These are phyloP conservation scores for Blastobotrys malaysiensis DNA, from an alignment of 1,139 yeast genomes.

Conservation along the genomic window DNA sequence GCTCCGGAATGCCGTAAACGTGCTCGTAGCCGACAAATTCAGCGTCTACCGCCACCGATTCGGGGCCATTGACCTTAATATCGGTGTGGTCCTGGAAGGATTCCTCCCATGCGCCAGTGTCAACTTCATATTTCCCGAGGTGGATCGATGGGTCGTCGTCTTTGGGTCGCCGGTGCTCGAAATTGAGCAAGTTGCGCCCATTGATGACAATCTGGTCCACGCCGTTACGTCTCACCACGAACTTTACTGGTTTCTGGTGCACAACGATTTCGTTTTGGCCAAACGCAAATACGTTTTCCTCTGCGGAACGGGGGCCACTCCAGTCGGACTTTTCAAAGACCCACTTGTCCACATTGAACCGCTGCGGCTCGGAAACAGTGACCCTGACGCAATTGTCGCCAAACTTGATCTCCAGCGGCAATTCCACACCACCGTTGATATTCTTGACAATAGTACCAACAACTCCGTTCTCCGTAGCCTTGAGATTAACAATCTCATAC, in stretches of 20 bases:
- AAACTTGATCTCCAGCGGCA: slow-evolving; percentile 3
- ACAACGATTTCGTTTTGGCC: slow-evolving; percentile 37
- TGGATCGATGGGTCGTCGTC: slow-evolving; percentile 14
- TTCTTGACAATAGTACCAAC: background rate
- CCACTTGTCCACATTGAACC: slow-evolving; percentile 10
- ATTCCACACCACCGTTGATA: background rate
- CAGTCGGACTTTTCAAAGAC: slow-evolving; percentile 3
- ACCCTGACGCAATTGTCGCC: slow-evolving; percentile 1
- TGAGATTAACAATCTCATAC: slow-evolving; percentile 1
- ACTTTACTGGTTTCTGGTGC: slow-evolving; percentile 43
- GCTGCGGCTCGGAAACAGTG: slow-evolving; percentile 5
- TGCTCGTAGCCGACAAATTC: slow-evolving; percentile 52
- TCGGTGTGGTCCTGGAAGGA: slow-evolving; percentile 47
- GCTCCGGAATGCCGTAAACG: slow-evolving; percentile 90
- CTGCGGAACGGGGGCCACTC: background rate
- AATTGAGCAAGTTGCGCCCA: slow-evolving; percentile 58
- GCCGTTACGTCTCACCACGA: slow-evolving; percentile 43
- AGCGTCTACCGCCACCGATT: slow-evolving; percentile 74
- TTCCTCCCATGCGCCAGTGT: slow-evolving; percentile 30
- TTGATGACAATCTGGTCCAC: slow-evolving; percentile 53
- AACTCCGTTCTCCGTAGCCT: background rate
- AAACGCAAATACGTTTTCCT: slow-evolving; percentile 1
- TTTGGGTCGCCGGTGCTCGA: slow-evolving; percentile 62
- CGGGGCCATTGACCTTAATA: slow-evolving; percentile 74
- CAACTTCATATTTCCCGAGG: slow-evolving; percentile 19